Conservation (phyloP, 2,329 filamentous ascomycete genomes). For the Hypoxylon sp. region DNA sequence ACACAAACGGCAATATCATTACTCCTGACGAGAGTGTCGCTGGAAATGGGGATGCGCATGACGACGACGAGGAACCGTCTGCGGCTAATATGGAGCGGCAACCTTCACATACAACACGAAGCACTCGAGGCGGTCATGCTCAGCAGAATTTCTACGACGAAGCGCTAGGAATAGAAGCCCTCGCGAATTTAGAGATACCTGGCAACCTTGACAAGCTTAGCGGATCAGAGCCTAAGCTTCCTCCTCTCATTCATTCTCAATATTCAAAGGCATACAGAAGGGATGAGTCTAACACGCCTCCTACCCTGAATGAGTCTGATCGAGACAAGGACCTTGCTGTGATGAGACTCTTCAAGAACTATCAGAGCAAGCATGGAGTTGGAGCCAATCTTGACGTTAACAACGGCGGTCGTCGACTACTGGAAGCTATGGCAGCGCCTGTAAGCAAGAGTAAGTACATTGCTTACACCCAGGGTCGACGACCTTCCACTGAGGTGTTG, state of each 20-base stretch:
- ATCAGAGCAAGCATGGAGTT: slow-evolving; percentile 67
- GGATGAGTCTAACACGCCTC: slow-evolving; percentile 70
- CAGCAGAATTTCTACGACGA: slow-evolving; percentile 71
- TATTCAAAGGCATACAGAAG: slow-evolving; percentile 72
- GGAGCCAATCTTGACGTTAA: slow-evolving; percentile 70
- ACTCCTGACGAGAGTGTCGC: slow-evolving; percentile 69
- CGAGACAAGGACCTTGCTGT: slow-evolving; percentile 70
- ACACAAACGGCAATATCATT: slow-evolving; percentile 65
- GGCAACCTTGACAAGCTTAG: slow-evolving; percentile 71
- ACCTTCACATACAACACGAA: slow-evolving; percentile 75
- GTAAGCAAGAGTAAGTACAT: slow-evolving; percentile 65
- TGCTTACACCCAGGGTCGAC: slow-evolving; percentile 62
- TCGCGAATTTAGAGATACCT: slow-evolving; percentile 72
- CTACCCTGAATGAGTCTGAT: slow-evolving; percentile 66
- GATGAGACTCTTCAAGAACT: slow-evolving; percentile 71
- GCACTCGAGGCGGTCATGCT: slow-evolving; percentile 67
- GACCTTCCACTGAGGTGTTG: slow-evolving; percentile 65
- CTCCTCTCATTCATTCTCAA: slow-evolving; percentile 69
- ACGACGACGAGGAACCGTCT: slow-evolving; percentile 64
- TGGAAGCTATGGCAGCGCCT: slow-evolving; percentile 68
- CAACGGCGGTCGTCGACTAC: slow-evolving; percentile 68
- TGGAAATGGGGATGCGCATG: slow-evolving; percentile 66
- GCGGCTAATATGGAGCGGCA: slow-evolving; percentile 75
- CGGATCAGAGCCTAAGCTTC: slow-evolving; percentile 71
- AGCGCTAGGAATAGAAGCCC: slow-evolving; percentile 71